Conservation (phyloP, 306 rosid species). For the Vachellia pachyceras region DNA sequence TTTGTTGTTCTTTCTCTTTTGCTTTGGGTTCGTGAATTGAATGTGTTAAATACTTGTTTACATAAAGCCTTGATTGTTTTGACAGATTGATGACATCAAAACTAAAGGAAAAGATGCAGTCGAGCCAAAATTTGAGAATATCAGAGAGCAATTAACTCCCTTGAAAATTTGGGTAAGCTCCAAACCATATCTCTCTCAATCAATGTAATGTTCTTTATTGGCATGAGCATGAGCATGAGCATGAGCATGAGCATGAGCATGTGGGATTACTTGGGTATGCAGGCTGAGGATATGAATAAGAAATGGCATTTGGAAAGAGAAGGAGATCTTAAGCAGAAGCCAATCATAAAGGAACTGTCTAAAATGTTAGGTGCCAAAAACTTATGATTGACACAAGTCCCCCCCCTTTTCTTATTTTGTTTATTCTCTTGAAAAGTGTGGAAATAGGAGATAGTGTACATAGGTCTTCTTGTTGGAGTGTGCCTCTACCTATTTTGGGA, state of each 20-base stretch:
- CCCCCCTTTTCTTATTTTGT: neutral
- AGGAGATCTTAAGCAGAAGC: conserved; percentile 68
- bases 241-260: too few relatives aligned
- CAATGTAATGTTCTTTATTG: conserved; percentile 13
- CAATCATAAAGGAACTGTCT: conserved; percentile 69
- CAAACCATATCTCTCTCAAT: neutral
- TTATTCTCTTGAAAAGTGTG: neutral
- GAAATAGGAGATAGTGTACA: neutral
- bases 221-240: conserved; percentile 26
- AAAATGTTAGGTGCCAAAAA: conserved; percentile 61
- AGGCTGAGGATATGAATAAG: conserved; percentile 72
- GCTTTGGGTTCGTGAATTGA: neutral
- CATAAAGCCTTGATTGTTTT: conserved; percentile 31
- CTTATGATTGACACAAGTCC: conserved; percentile 41
- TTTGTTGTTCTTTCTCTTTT: neutral
- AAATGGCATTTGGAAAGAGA: conserved; percentile 68
- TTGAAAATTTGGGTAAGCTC: conserved; percentile 71
- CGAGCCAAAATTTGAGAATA: conserved; percentile 64
- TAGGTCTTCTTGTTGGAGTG: conserved; percentile 14
- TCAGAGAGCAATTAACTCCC: conserved; percentile 65
- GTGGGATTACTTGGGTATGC: conserved; percentile 45
- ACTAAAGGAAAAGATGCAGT: conserved; percentile 64
- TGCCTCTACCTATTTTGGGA: conserved; percentile 17
- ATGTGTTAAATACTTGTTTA: conserved; percentile 7
- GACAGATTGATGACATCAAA: conserved; percentile 68